phyloP scores from a whole-genome alignment of 257 asterid genomes.

The Solanum tacnaense region DNA sequence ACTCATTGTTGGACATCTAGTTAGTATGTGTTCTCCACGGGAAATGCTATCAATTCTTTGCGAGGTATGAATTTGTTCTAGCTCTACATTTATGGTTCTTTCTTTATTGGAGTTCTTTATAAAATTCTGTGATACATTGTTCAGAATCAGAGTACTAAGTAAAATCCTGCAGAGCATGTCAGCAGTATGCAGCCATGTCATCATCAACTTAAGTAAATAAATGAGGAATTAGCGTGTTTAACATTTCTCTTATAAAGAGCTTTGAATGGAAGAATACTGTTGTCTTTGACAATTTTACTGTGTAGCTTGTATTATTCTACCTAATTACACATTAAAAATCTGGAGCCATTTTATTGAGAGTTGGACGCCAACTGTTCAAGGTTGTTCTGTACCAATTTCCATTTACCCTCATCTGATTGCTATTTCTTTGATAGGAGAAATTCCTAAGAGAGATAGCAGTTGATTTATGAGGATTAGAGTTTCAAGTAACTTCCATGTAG shows the following conservation, averaged over 20 bases:
- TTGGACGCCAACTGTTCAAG: neutral
- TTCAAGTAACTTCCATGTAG: neutral
- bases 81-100: neutral
- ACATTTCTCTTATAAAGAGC: neutral
- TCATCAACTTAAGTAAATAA: neutral
- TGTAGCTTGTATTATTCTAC: neutral
- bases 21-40: constrained; percentile 51
- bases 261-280: neutral
- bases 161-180: neutral
- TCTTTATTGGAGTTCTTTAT: neutral
- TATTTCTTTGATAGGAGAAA: neutral
- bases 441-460: neutral
- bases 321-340: neutral
- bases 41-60: constrained; percentile 80
- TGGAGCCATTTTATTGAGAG: neutral
- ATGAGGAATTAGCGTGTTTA: neutral
- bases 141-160: neutral
- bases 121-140: neutral
- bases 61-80: constrained; percentile 35
- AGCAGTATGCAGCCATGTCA: neutral
- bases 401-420: neutral
- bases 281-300: neutral
- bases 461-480: neutral
- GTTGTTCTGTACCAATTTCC: neutral
- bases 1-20: constrained; percentile 29